These are phyloP conservation scores for Nitzschia putrida DNA, from an alignment of 108 stramenopile genomes.

Conservation along the genomic window DNA sequence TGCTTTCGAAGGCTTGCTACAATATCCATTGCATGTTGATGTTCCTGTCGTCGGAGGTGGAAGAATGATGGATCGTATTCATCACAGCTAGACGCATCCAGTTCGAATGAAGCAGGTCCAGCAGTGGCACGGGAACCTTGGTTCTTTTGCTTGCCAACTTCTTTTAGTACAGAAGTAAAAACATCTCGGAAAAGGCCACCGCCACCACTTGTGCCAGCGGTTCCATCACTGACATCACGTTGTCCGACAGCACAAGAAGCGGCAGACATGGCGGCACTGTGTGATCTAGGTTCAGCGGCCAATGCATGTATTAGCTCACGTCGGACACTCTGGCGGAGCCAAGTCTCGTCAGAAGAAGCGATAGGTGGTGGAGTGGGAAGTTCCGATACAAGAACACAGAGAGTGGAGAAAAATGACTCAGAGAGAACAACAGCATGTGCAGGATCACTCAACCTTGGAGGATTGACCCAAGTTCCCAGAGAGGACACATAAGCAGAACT, in stretches of 20 bases:
- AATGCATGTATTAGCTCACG: constrained; percentile 90
- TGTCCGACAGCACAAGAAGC: constrained; percentile 73
- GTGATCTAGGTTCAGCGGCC: constrained; percentile 84
- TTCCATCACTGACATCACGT: constrained; percentile 75
- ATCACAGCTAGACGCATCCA: constrained; percentile 73
- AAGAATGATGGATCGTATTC: constrained; percentile 93
- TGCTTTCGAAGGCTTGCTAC: constrained; percentile 75
- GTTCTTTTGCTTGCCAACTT: constrained; percentile 68
- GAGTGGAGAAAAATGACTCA: constrained; percentile 80
- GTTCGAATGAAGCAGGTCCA: constrained; percentile 79
- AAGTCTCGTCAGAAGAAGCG: constrained; percentile 54
- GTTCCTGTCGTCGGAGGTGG: constrained; percentile 83
- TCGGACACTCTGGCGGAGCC: constrained; percentile 65
- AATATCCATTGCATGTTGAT: constrained; percentile 94
- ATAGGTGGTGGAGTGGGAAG: constrained; percentile 81
- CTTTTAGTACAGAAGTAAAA: constrained; percentile 71
- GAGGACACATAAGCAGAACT: constrained; percentile 15
- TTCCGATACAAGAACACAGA: constrained; percentile 85
- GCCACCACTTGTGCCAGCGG: constrained; percentile 59
- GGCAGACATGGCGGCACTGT: constrained; percentile 84
- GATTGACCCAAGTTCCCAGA: constrained; percentile 70
- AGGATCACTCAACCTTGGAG: constrained; percentile 78
- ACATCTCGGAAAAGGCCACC: constrained; percentile 65
- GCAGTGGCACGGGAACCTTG: constrained; percentile 65
- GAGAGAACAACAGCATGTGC: constrained; percentile 81